Conservation (phyloP, 2,329 filamentous ascomycete species). For the Elsinoe perseae region DNA sequence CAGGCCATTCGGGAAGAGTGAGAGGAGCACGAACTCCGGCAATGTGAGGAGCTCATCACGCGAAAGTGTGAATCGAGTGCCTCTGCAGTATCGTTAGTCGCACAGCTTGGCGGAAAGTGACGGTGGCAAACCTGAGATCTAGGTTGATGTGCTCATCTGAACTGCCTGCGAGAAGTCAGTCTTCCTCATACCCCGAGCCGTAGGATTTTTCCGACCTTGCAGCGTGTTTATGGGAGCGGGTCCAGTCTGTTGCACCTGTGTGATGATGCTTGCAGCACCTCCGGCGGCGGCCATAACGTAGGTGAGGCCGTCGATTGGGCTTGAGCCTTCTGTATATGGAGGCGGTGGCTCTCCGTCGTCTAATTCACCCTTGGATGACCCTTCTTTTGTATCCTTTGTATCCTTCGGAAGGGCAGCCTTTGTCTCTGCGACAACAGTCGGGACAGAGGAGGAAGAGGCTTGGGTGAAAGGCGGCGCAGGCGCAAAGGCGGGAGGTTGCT, state of each 20-base stretch:
- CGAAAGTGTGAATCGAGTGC: slow-evolving; percentile 86
- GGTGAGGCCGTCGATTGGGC: slow-evolving; percentile 82
- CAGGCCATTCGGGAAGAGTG: slow-evolving; percentile 96
- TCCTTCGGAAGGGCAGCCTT: slow-evolving; percentile 78
- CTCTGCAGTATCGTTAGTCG: slow-evolving; percentile 46
- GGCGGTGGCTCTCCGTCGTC: slow-evolving; percentile 89
- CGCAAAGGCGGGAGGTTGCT: slow-evolving; percentile 43
- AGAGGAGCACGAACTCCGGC: slow-evolving; percentile 93
- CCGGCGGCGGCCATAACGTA: slow-evolving; percentile 98
- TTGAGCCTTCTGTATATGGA: slow-evolving; percentile 90
- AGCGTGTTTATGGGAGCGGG: slow-evolving; percentile 78
- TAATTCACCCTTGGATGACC: slow-evolving; percentile 61
- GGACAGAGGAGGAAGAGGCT: slow-evolving; percentile 37
- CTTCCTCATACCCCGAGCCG: too few species aligned
- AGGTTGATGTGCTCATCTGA: slow-evolving; percentile 92
- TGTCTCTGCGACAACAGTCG: slow-evolving; percentile 58
- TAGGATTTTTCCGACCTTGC: slow-evolving; percentile 52
- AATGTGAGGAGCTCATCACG: slow-evolving; percentile 90
- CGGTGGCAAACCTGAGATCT: slow-evolving; percentile 68
- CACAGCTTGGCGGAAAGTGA: background rate
- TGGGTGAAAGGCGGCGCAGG: slow-evolving; percentile 44
- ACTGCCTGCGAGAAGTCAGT: slow-evolving; percentile 55
- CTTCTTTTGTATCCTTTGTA: slow-evolving; percentile 61
- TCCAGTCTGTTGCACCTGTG: slow-evolving; percentile 91
- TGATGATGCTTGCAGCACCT: slow-evolving; percentile 96